Percentiles rank a stretch among this genome's conserved stretches.
Conservation (phyloP, 305 asterid species). For the Fraxinus angustifolia region DNA sequence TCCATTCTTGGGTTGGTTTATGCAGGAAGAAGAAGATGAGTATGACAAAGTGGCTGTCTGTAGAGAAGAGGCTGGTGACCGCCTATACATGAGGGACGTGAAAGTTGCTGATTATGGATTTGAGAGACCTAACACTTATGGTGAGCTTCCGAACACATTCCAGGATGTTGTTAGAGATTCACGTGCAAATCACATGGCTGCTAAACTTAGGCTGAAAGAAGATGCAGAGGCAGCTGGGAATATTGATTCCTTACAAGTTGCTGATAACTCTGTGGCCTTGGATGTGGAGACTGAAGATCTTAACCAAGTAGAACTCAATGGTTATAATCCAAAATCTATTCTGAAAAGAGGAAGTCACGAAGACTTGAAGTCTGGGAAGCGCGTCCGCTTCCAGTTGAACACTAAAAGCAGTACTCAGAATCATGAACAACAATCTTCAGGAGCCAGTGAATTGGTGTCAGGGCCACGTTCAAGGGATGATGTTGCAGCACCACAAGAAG, state of each 20-base stretch:
- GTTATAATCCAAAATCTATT: conserved; percentile 49
- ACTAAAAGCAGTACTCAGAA: conserved; percentile 25
- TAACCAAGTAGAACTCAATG: conserved; percentile 22
- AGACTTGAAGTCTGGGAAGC: conserved; percentile 49
- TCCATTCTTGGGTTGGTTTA: neutral
- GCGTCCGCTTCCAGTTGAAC: conserved; percentile 51
- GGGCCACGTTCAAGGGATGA: conserved; percentile 20
- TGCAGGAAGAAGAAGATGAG: conserved; percentile 87
- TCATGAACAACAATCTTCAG: conserved; percentile 25
- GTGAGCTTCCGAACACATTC: conserved; percentile 55
- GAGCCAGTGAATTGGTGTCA: conserved; percentile 21
- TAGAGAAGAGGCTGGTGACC: conserved; percentile 40
- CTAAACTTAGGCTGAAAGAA: conserved; percentile 66
- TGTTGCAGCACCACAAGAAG: conserved; percentile 22
- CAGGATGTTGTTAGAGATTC: conserved; percentile 47
- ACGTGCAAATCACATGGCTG: conserved; percentile 79
- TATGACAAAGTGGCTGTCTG: conserved; percentile 80
- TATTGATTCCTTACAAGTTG: conserved; percentile 37
- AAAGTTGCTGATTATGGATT: conserved; percentile 42
- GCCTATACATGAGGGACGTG: conserved; percentile 44
- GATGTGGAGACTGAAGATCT: conserved; percentile 17
- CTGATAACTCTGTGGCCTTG: conserved; percentile 24
- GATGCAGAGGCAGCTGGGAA: conserved; percentile 71
- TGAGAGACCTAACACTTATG: conserved; percentile 31
- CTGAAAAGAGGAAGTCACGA: conserved; percentile 37